Evolutionary conservation across 2,329 filamentous ascomycete genomes (phyloP), one percentile per base, ranked within the genome.

Genomic region (Fusarium sp.): DNA sequence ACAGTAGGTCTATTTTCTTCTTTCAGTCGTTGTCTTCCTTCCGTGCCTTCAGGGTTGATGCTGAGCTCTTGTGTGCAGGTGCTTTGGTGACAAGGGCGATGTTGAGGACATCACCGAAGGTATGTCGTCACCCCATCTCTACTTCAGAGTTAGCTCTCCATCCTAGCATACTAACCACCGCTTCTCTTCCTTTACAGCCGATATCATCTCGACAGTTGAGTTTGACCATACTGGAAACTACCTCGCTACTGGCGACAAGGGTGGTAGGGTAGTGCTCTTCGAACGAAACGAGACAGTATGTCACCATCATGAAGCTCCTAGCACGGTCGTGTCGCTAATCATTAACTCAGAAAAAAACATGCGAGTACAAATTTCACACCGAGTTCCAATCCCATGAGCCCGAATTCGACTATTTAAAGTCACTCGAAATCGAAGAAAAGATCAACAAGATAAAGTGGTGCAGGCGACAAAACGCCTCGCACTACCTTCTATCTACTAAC

Each of bases 401-500:
- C 67, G 96, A 99, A 81, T 99, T 99, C 81, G 96, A 99, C 81
- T 99, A 99, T 80, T 88, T 99, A 70, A 99, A 99, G 83, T 99
- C 96, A 32, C 87, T 99, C 73, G 96, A 99, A 82, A 99, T 99
- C 77, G 96, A 99, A 86, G 96, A 99, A 82, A 99, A 99, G 85
- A 99, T 99, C 87, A 99, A 99, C 87, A 99, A 99, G 86, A 99
- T 99, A 83, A 99, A 98, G 82, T 99, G 96, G 96, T 99, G 96
- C 81, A 90, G 92, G 77, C 91, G 96, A 81, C 95, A 98, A 82
- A 99, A 99, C 85, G 92, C 95, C 65, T 98, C 96, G 56, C 96
- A 99, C 83, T 99, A 97, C 80, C 89, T 99, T 51, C 88, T 99
- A 57, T 98, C 96, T 42, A 99, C 96, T 74, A 99, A 99, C 79